Conservation (phyloP, 345 rosid genomes). For the Garcia nutans region DNA sequence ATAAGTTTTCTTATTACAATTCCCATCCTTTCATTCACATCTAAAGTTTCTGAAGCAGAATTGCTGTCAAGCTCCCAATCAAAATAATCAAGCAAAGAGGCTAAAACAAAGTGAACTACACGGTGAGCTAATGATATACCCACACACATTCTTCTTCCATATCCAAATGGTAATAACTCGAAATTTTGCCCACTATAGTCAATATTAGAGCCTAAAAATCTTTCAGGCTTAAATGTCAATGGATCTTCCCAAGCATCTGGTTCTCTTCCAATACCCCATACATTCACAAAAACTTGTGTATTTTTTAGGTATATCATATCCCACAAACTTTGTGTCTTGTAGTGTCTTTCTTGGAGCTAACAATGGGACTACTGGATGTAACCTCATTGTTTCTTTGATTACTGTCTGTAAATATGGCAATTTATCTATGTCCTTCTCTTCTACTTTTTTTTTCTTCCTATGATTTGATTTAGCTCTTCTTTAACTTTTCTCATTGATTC, state of each 20-base stretch:
- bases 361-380: slow-evolving; percentile 12
- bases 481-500: slow-evolving; percentile 11
- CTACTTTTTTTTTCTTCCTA: slow-evolving; percentile 9
- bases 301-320: slow-evolving; percentile 12
- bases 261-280: slow-evolving; percentile 25
- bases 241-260: slow-evolving; percentile 23
- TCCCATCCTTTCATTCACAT: slow-evolving; percentile 12
- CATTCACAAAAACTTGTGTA: slow-evolving; percentile 20
- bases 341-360: slow-evolving; percentile 9
- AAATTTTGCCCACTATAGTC: slow-evolving; percentile 20
- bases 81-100: slow-evolving; percentile 23
- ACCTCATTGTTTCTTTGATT: slow-evolving; percentile 6
- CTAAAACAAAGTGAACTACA: slow-evolving; percentile 10
- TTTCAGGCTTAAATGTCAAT: slow-evolving; percentile 17
- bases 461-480: slow-evolving; percentile 16
- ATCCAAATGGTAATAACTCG: slow-evolving; percentile 20
- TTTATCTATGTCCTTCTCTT: slow-evolving; percentile 16
- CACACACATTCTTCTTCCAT: slow-evolving; percentile 21
- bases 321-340: slow-evolving; percentile 18
- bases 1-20: slow-evolving; percentile 8
- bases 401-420: slow-evolving; percentile 8
- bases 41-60: background rate
- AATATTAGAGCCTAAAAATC: slow-evolving; percentile 18
- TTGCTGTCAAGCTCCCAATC: slow-evolving; percentile 11
- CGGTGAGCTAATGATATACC: slow-evolving; percentile 18